Evolutionary conservation across 768 basidiomycete genomes (phyloP).

Genomic region (Termitomyces sp.): DNA sequence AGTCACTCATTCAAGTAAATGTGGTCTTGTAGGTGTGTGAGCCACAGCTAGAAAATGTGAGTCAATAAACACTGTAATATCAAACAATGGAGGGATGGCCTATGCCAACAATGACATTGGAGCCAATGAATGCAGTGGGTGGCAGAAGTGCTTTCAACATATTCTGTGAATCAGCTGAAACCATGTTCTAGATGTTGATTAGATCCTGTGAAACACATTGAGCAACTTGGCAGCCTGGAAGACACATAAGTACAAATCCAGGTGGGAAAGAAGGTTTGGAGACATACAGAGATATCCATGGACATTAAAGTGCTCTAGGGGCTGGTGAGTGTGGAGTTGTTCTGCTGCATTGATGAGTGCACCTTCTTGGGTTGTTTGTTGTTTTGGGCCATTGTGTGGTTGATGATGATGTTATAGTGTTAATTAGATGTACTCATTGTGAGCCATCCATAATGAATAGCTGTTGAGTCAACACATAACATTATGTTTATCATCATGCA

Average conservation of each 20-base stretch:
- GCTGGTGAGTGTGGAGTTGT: constrained; percentile 14
- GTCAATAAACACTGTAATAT: constrained; percentile 45
- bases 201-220: constrained; percentile 41
- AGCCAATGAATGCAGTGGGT: constrained; percentile 42
- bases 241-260: constrained; percentile 8
- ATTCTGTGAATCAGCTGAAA: constrained; percentile 39
- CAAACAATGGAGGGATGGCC: constrained; percentile 40
- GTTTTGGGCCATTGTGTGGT: constrained; percentile 10
- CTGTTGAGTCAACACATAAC: no score
- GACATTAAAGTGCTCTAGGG: constrained; percentile 12
- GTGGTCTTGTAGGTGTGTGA: constrained; percentile 61
- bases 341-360: constrained; percentile 6
- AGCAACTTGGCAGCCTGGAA: constrained; percentile 20
- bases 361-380: constrained; percentile 13
- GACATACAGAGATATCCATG: constrained; percentile 51
- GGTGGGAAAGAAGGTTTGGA: constrained; percentile 3
- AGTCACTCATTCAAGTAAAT: constrained; percentile 49
- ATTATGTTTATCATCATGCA: no score
- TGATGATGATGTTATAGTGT: not conserved
- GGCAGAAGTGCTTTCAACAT: constrained; percentile 42
- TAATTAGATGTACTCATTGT: constrained; percentile 8
- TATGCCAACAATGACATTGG: constrained; percentile 28
- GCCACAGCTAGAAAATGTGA: constrained; percentile 53
- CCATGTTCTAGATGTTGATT: constrained; percentile 39
- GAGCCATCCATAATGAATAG: constrained; percentile 17